These are phyloP conservation scores for Fusarium sp. DNA, from an alignment of 2,329 filamentous ascomycete genomes.

Conservation along the genomic window DNA sequence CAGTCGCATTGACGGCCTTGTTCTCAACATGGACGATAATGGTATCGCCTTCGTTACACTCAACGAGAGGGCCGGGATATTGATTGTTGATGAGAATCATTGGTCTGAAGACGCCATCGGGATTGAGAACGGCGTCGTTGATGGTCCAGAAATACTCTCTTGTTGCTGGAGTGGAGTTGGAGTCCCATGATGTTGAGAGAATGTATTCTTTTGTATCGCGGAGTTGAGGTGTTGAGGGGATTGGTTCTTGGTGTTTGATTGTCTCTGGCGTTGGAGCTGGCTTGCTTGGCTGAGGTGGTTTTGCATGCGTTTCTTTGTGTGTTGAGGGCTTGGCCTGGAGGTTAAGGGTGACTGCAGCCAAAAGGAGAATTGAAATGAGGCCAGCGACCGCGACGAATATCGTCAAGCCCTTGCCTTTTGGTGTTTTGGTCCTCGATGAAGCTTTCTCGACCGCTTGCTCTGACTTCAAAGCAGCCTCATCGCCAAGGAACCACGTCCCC, in stretches of 20 bases:
- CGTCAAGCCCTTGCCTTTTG: background rate
- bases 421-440: background rate
- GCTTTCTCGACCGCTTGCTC: fast-evolving
- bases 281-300: background rate
- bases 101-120: slow-evolving; percentile 66
- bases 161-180: slow-evolving; percentile 57
- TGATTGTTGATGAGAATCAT: slow-evolving; percentile 79
- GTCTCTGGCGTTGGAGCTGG: background rate
- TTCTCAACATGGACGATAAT: slow-evolving; percentile 77
- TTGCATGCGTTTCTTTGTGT: background rate
- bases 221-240: slow-evolving; percentile 39
- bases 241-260: slow-evolving; percentile 41
- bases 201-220: slow-evolving; percentile 62
- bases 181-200: slow-evolving; percentile 67
- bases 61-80: slow-evolving; percentile 78
- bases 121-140: slow-evolving; percentile 65
- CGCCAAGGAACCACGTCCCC: background rate
- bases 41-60: slow-evolving; percentile 78
- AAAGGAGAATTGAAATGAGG: slow-evolving; percentile 36
- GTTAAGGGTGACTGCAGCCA: slow-evolving; percentile 37
- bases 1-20: slow-evolving; percentile 71
- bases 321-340: background rate
- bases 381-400: background rate
- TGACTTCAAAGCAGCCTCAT: background rate
- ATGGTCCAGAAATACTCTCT: slow-evolving; percentile 72